A percentile compares a stretch with the other conserved stretches of the same genome.
phyloP scores from a whole-genome alignment of 2,329 filamentous ascomycete genomes.

The Lecanoromycetidae sp. region DNA sequence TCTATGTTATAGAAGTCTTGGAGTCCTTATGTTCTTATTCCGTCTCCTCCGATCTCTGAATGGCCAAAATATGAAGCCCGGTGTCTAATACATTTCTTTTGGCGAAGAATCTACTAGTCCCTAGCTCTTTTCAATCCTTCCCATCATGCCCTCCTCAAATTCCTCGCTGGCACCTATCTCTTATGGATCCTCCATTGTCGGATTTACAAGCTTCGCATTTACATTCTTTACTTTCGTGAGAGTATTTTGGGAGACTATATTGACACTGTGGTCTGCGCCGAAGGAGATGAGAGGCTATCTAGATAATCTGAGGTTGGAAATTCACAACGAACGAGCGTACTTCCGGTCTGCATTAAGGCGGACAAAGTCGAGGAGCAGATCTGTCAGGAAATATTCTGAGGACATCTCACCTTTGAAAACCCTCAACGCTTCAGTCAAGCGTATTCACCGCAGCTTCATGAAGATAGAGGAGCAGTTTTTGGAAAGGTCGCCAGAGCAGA shows the following conservation, averaged over 20 bases:
- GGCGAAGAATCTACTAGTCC: no score
- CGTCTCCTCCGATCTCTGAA: neutral
- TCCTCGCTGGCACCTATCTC: slow-evolving; percentile 9
- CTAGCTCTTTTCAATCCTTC: no score
- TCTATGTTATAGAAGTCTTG: neutral
- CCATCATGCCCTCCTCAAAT: no score
- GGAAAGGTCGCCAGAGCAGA: neutral
- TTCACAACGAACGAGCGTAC: slow-evolving; percentile 15
- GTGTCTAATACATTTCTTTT: no score
- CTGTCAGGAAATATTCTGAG: slow-evolving; percentile 7
- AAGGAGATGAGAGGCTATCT: slow-evolving; percentile 11
- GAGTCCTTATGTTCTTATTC: neutral
- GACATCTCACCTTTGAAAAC: slow-evolving; percentile 12
- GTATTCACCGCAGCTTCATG: slow-evolving; percentile 10
- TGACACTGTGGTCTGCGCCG: slow-evolving; percentile 15
- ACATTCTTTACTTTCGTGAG: slow-evolving; percentile 16
- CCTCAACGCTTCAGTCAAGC: slow-evolving; percentile 12
- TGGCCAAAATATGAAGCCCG: no score
- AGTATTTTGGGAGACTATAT: slow-evolving; percentile 17
- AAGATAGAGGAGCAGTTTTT: slow-evolving; percentile 14
- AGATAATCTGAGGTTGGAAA: slow-evolving; percentile 15
- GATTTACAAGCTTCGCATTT: slow-evolving; percentile 17
- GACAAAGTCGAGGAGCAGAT: slow-evolving; percentile 11
- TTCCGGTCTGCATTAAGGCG: slow-evolving; percentile 15
- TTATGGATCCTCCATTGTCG: slow-evolving; percentile 14